Conservation (phyloP, 495 filamentous ascomycete genomes). For the Daldinia concentrica region DNA sequence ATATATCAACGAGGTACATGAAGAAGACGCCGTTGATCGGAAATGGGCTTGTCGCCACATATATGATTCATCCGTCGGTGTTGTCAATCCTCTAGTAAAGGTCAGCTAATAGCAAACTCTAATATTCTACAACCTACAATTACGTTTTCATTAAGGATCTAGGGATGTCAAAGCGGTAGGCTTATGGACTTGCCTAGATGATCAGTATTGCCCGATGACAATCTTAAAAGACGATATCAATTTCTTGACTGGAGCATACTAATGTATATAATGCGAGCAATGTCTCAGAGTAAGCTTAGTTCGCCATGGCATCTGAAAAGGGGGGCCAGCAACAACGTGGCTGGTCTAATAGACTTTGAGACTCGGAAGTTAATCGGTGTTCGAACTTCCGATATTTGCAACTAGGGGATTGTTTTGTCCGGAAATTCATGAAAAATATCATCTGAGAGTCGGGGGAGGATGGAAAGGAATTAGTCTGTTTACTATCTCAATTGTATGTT, state of each 20-base stretch:
- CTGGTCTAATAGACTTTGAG: background rate
- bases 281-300: conserved; percentile 25
- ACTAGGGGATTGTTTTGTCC: too few relatives aligned
- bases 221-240: background rate
- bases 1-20: too few relatives aligned
- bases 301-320: conserved; percentile 2
- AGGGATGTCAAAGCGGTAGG: background rate
- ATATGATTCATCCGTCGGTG: background rate
- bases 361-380: background rate
- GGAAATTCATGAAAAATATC: too few relatives aligned
- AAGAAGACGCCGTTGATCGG: background rate
- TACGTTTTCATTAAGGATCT: background rate
- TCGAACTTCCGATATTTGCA: background rate
- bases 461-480: too few relatives aligned
- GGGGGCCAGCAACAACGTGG: conserved; percentile 7
- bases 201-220: background rate
- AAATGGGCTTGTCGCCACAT: background rate
- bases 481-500: too few relatives aligned
- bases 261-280: conserved; percentile 15
- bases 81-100: background rate
- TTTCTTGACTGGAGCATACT: background rate
- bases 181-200: background rate
- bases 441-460: too few relatives aligned
- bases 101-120: background rate
- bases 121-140: background rate